phyloP scores from a whole-genome alignment of 257 asterid species.

The Striga asiatica region DNA sequence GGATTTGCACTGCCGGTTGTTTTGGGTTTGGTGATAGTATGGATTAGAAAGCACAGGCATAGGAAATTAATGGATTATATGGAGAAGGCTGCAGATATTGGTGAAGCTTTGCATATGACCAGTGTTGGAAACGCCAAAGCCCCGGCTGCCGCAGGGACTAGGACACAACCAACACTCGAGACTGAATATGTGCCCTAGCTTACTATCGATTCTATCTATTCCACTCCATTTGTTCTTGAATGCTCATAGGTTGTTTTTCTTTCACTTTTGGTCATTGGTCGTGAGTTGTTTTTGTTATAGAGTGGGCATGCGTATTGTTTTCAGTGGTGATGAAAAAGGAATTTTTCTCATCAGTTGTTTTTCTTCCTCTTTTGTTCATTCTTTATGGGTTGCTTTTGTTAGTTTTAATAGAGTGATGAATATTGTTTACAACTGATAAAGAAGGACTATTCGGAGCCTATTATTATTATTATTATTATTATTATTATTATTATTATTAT shows the following conservation, averaged over 20 bases:
- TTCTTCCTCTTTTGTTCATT: neutral
- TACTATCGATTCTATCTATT: neutral
- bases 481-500: too few relatives aligned
- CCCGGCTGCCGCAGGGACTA: constrained; percentile 27
- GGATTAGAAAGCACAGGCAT: constrained; percentile 29
- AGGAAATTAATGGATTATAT: constrained; percentile 45
- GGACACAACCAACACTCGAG: constrained; percentile 27
- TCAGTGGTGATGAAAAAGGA: too few relatives aligned
- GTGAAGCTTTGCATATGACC: constrained; percentile 27
- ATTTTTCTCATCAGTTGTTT: too few relatives aligned
- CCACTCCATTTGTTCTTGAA: neutral
- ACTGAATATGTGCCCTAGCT: constrained; percentile 25
- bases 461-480: too few relatives aligned
- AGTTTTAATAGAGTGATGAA: neutral
- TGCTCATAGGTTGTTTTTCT: neutral
- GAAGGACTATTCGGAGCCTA: too few relatives aligned
- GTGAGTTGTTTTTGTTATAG: neutral
- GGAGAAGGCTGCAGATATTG: constrained; percentile 67
- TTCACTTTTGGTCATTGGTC: too few relatives aligned
- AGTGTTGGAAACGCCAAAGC: constrained; percentile 25
- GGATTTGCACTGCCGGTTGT: constrained; percentile 35
- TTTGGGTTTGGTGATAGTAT: constrained; percentile 27
- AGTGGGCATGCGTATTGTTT: too few relatives aligned
- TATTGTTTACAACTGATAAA: too few relatives aligned
- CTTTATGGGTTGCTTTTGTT: neutral